Base-by-base conservation (phyloP, 1,139 yeast genomes). In the Candida sp. region DNA sequence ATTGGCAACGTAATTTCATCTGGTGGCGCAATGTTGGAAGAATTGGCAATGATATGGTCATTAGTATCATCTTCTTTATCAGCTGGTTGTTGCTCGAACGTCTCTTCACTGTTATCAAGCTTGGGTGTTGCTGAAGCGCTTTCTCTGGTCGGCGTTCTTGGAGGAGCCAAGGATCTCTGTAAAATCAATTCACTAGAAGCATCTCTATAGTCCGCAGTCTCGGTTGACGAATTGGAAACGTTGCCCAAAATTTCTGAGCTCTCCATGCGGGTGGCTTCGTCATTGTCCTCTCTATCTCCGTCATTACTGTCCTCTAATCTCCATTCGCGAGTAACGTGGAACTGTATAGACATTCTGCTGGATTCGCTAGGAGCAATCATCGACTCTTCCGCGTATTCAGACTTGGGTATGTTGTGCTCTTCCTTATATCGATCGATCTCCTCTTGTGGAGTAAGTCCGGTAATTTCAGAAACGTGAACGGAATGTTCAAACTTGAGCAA, bases 261-360 rank as follows among this genome's bases (percentile, higher is more conserved):
- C 11, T 52, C 57, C n/a, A 47, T 42, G n/a, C 48, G 37, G 41
- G 46, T 42, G 23, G 42, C 34, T 17, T 68, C 72, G 48, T 70
- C 76, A 54, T 75, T 75, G 52, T 75, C 80, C 57, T 75, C 80
- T 41, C 67, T 63, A 47, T 75, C 80, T 12, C 79, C 80, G 57
- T 75, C 80, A 50, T 73, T 68, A 47, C 78, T 73, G 48, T 73
- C 75, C 53, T 74, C 78, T 44, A 72, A 64, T 56, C 72, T 73
- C 80, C 80, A 75, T 40, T 68, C 75, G 37, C 68, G 62, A 50
- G 73, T 77, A 50, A 70, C 63, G 43, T 73, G 72, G 55, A 71
- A 73, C 44, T 75, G 57, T 22, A 74, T 64, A 11, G 75, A 67
- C 59, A 68, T 64, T 46, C 60, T 63, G 7, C 65, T 60, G 4